A percentile compares a stretch with the other conserved stretches of the same genome.
Conservation (phyloP, 768 basidiomycete species). For the Lactifluus echinatus region DNA sequence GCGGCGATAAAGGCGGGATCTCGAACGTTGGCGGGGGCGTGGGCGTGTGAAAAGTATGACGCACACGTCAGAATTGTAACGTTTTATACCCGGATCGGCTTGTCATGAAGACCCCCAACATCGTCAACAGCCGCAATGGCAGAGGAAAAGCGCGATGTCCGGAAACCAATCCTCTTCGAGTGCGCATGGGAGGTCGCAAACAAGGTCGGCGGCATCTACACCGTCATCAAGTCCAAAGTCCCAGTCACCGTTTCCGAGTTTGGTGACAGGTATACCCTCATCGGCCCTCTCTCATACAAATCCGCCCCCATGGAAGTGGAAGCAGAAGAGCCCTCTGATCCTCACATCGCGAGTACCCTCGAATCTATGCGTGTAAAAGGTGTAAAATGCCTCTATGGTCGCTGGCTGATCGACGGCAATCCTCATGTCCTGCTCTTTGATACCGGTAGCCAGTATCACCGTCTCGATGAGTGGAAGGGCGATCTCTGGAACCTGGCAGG, state of each 20-base stretch:
- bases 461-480: conserved; percentile 97
- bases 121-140: conserved; percentile 23
- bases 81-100: background rate
- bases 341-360: conserved; percentile 65
- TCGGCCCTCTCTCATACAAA: conserved; percentile 98
- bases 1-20: too few relatives aligned
- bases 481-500: conserved; percentile 98
- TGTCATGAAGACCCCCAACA: conserved; percentile 1
- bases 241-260: conserved; percentile 96
- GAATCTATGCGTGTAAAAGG: conserved; percentile 82
- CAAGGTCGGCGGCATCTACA: conserved; percentile 99
- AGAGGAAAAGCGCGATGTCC: conserved; percentile 56
- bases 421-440: conserved; percentile 95
- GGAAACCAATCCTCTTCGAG: conserved; percentile 80
- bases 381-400: conserved; percentile 89
- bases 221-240: conserved; percentile 98
- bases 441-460: conserved; percentile 76
- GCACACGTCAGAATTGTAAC: conserved; percentile 3
- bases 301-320: conserved; percentile 99
- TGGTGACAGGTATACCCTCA: conserved; percentile 90
- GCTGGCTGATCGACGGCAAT: conserved; percentile 97
- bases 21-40: background rate
- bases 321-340: conserved; percentile 78
- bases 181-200: conserved; percentile 98
- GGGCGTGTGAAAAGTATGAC: conserved; percentile 17